Evolutionary conservation across 1,139 yeast genomes (phyloP).

Genomic region (Pichia norvegensis): DNA sequence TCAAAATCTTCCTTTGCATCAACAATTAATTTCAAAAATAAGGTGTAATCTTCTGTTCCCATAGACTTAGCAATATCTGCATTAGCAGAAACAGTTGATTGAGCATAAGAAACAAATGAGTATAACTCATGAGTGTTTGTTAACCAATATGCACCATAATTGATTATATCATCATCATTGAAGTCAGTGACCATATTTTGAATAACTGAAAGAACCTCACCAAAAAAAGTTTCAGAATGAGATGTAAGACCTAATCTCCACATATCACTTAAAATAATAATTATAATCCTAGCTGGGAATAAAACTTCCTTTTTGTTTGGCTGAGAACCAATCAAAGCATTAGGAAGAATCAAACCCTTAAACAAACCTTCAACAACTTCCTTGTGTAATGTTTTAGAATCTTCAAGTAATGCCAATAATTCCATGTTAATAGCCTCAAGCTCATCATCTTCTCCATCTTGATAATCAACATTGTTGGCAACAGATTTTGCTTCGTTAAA

Average conservation of each 20-base stretch:
- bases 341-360: conserved; percentile 83
- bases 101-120: conserved; percentile 92
- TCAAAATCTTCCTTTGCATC: conserved; percentile 94
- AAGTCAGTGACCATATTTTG: conserved; percentile 67
- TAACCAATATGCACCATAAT: conserved; percentile 96
- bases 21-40: conserved; percentile 81
- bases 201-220: conserved; percentile 81
- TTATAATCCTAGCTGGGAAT: conserved; percentile 93
- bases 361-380: conserved; percentile 86
- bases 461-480: conserved; percentile 13
- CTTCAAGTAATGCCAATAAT: conserved; percentile 64
- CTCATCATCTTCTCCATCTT: conserved; percentile 41
- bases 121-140: conserved; percentile 93
- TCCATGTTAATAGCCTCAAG: conserved; percentile 68
- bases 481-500: conserved; percentile 10
- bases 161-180: conserved; percentile 79
- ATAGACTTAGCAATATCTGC: conserved; percentile 74
- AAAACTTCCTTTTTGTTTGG: conserved; percentile 84
- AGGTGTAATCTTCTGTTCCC: conserved; percentile 86
- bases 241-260: conserved; percentile 95
- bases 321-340: conserved; percentile 71
- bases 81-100: conserved; percentile 77
- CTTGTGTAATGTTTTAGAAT: conserved; percentile 67
- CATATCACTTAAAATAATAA: conserved; percentile 90
- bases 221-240: conserved; percentile 85